Base-by-base conservation (phyloP, 495 filamentous ascomycete species). In the Baudoinia panamericana region DNA sequence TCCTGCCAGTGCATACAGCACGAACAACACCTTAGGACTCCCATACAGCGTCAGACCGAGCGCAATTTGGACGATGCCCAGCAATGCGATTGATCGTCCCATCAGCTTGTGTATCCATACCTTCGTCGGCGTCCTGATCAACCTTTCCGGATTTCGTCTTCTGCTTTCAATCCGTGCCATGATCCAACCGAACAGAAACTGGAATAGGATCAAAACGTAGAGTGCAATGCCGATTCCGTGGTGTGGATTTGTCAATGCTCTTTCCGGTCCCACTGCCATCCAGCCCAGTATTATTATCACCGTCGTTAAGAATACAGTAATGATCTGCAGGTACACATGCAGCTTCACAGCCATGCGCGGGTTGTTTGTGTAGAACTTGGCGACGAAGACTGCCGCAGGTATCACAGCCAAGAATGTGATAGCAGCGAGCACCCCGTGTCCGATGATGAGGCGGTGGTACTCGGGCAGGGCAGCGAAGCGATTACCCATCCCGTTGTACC, bases 1-100 rank as follows among this genome's bases (percentile, higher is more conserved):
- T 52, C 73, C 78, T 52, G 72, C 81, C 1, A 95, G 44, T 0
- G 88, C 67, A 53, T 78, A 97, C 4, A 95, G 65, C 41, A 96
- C 78, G 56, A 97, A 97, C 0, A 84, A 65, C 10, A 64, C 63
- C 56, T 81, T 74, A 11, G 92, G 90, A 23, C 85, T 90, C 12
- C 90, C 90, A 52, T 95, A 97, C 9, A 97, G 69, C 3, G 85
- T 87, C 35, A 97, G 69, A 0, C 90, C 90, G 1, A 96, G 64
- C 1, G 88, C 82, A 19, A 96, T 76, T 57, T 97, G 92, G 6
- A 80, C 70, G 37, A 97, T 70, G 4, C 81, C 90, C 4, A 97
- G 63, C 21, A 96, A 56, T 7, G 78, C 78, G 36, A 87, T 71
- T 0, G 63, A 63, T 23, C 85, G 71, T 24, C 90, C 90, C 30